Conservation (phyloP, 1,284 basidiomycete genomes). For the Puccinia horiana region DNA sequence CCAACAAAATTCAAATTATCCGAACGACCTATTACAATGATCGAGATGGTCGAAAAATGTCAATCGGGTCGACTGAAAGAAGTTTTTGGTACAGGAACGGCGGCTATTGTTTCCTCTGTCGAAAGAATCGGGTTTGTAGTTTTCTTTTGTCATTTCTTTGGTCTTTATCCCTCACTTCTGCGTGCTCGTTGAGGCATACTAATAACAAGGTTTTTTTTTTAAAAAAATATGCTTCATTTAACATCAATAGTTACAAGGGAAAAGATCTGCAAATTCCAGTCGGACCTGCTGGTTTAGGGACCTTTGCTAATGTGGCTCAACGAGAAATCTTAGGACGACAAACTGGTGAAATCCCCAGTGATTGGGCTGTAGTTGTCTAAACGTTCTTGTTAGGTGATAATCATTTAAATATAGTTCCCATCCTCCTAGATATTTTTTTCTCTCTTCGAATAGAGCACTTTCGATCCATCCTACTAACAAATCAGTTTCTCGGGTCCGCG, state of each 20-base stretch:
- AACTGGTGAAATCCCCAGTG: conserved; percentile 76
- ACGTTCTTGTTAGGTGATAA: neutral
- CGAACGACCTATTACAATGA: conserved; percentile 86
- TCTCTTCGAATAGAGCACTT: neutral
- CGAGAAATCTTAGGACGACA: conserved; percentile 85
- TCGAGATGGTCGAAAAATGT: conserved; percentile 76
- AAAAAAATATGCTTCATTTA: neutral
- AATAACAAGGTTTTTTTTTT: neutral
- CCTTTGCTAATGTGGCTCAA: conserved; percentile 77
- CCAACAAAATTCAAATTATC: conserved; percentile 70
- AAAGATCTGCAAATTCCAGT: conserved; percentile 81
- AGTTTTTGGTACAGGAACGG: conserved; percentile 91
- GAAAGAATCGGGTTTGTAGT: conserved; percentile 30
- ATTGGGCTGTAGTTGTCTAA: conserved; percentile 65
- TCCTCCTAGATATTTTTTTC: neutral
- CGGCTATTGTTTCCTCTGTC: conserved; percentile 64
- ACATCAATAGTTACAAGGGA: conserved; percentile 67
- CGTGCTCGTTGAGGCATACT: neutral
- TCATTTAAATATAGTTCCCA: neutral
- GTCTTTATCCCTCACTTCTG: neutral
- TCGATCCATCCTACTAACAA: too few species aligned
- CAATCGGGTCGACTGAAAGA: conserved; percentile 75
- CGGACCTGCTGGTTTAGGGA: conserved; percentile 82
- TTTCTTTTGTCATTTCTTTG: neutral
- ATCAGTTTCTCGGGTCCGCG: too few species aligned